Evolutionary conservation across 2,329 filamentous ascomycete species (phyloP), one percentile per base, ranked within the genome.

Genomic region (Fusarium torulosum): DNA sequence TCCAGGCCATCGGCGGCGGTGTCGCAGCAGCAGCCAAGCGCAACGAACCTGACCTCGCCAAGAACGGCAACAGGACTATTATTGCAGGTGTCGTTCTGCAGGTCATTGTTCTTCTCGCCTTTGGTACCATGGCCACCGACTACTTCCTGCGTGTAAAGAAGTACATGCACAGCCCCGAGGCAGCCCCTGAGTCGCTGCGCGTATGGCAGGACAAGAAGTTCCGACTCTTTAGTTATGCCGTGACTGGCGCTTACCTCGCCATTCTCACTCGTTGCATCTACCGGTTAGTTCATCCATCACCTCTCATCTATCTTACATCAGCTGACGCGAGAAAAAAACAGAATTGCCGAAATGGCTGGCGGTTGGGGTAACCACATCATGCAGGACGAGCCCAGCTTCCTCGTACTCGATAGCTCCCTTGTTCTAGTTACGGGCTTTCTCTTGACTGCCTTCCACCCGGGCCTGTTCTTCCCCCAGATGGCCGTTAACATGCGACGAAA

Each of bases 291-390:
- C 23, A 23, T 38, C 9, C 10, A 37, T n/a, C 38, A 10, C 33
- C 25, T 25, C 45, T 20, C 8, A 29, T 40, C 9, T 21, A 20
- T 33, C 20, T 57, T 20, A 57, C 47, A 64, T 42, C 25, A 44
- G 44, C 70, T 75, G 58, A 72, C 51, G 23, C 25, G 33, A 45
- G 17, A 29, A 25, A 29, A 25, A 38, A 37, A 23, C 53, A 87
- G 86, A 70, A 85, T 90, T 53, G 85, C 84, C 2, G 88, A 90
- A 74, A 88, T 90, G 86, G 83, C 85, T 3, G 85, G 86, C 25
- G 88, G 88, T 20, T 90, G 87, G 87, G 85, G 85, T 11, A 89
- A 88, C 76, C 73, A 80, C 17, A 85, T 90, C 73, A 90, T 90
- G 86, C 85, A 87, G 67, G 83, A 89, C 75, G 80, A 90, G 78